Evolutionary conservation across 352 stramenopile species (phyloP).

Genomic region (Phytophthora quininea): DNA sequence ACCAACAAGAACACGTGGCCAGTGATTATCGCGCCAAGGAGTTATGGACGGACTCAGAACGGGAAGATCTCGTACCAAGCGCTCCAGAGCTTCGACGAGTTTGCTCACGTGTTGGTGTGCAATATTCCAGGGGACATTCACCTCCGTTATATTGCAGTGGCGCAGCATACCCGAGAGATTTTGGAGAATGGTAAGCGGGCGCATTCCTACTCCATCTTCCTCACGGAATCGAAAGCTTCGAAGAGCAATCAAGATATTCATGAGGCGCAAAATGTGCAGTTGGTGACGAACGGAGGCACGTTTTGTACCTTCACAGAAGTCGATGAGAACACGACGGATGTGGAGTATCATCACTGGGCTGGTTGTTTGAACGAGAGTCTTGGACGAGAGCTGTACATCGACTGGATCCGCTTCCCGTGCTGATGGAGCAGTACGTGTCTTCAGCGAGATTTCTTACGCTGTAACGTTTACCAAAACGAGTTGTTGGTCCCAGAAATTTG

Average conservation of each 20-base stretch:
- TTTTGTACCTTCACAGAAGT: conserved; percentile 25
- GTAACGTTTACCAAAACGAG: no score
- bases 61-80: conserved; percentile 11
- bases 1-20: conserved; percentile 22
- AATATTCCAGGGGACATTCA: conserved; percentile 22
- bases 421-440: neutral
- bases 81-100: conserved; percentile 24
- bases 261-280: conserved; percentile 14
- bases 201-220: conserved; percentile 13
- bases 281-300: conserved; percentile 24
- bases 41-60: conserved; percentile 22
- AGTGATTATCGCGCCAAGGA: conserved; percentile 11
- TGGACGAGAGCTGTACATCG: conserved; percentile 46
- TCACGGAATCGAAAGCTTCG: conserved; percentile 21
- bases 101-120: conserved; percentile 24
- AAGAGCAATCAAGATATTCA: conserved; percentile 9
- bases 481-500: no score
- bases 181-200: conserved; percentile 9
- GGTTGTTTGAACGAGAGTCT: conserved; percentile 37
- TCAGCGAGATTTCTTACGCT: neutral
- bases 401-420: conserved; percentile 24
- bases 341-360: conserved; percentile 32
- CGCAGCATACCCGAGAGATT: neutral
- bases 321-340: conserved; percentile 17
- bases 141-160: conserved; percentile 29